Conservation (phyloP, 1,284 basidiomycete species). For the Vanrija pseudolonga region DNA sequence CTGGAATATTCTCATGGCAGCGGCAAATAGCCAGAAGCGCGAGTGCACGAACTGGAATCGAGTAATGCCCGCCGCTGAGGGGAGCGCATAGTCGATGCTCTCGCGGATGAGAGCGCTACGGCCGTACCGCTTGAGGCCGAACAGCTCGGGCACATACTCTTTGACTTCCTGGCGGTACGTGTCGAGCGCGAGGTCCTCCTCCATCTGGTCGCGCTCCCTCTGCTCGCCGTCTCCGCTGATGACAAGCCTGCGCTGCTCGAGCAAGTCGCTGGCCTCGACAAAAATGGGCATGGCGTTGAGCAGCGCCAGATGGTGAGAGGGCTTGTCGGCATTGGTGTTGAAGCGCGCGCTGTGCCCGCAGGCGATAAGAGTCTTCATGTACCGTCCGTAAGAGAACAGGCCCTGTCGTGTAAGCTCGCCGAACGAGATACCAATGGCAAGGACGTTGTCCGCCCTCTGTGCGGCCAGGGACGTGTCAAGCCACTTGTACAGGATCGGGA, state of each 20-base stretch:
- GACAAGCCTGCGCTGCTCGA: slow-evolving; percentile 39
- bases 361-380: slow-evolving; percentile 78
- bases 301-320: slow-evolving; percentile 37
- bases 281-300: slow-evolving; percentile 44
- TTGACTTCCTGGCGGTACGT: slow-evolving; percentile 34
- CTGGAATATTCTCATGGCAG: slow-evolving; percentile 25
- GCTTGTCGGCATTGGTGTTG: slow-evolving; percentile 3
- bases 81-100: slow-evolving; percentile 32
- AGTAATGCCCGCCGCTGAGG: slow-evolving; percentile 23
- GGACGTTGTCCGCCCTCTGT: slow-evolving; percentile 58
- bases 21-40: slow-evolving; percentile 37
- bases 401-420: slow-evolving; percentile 72
- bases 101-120: slow-evolving; percentile 25
- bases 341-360: slow-evolving; percentile 54
- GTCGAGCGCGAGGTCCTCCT: slow-evolving; percentile 30
- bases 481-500: slow-evolving; percentile 69
- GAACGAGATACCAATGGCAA: slow-evolving; percentile 66
- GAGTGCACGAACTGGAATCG: slow-evolving; percentile 40
- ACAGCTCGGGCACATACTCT: slow-evolving; percentile 45
- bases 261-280: slow-evolving; percentile 38
- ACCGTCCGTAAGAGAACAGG: slow-evolving; percentile 77
- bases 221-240: slow-evolving; percentile 37
- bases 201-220: slow-evolving; percentile 23
- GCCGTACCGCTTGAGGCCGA: slow-evolving; percentile 30
- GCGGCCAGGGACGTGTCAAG: slow-evolving; percentile 66